These are phyloP conservation scores for Fraxinus pennsylvanica DNA, from an alignment of 257 asterid species.

Conservation along the genomic window DNA sequence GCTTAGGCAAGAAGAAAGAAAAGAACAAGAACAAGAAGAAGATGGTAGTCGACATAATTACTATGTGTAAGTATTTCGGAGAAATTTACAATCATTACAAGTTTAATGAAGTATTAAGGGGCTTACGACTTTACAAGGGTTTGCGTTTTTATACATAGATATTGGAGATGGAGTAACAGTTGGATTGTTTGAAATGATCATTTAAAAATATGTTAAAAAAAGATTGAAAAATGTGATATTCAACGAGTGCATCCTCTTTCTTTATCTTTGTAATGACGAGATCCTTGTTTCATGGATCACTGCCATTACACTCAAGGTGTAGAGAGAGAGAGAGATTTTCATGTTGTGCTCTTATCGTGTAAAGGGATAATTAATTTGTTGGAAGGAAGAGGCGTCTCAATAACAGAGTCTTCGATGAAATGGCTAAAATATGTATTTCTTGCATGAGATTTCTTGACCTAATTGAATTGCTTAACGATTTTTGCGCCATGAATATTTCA, in stretches of 20 bases:
- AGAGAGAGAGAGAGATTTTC: conserved; percentile 19
- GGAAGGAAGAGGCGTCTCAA: conserved; percentile 9
- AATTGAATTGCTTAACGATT: conserved; percentile 28
- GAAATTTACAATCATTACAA: conserved; percentile 17
- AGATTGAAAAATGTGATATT: conserved; percentile 22
- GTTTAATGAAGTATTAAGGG: conserved; percentile 12
- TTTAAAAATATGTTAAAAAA: conserved; percentile 1
- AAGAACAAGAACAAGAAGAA: conserved; percentile 25
- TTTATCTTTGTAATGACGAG: conserved; percentile 38
- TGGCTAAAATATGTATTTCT: neutral
- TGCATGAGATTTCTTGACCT: conserved; percentile 23
- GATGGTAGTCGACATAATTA: neutral
- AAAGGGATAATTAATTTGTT: conserved; percentile 41
- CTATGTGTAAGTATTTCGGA: neutral
- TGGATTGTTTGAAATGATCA: conserved; percentile 33
- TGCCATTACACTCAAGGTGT: conserved; percentile 53
- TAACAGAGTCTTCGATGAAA: neutral
- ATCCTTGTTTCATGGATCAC: conserved; percentile 83
- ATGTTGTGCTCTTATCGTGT: conserved; percentile 37
- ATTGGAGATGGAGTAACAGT: conserved; percentile 29
- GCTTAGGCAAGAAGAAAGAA: conserved; percentile 2
- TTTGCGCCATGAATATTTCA: conserved; percentile 25
- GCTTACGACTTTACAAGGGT: conserved; percentile 8
- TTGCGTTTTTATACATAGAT: conserved; percentile 21
- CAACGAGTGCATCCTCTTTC: conserved; percentile 5